phyloP scores from a whole-genome alignment of 768 basidiomycete genomes.

The Psilocybe tampanensis region DNA sequence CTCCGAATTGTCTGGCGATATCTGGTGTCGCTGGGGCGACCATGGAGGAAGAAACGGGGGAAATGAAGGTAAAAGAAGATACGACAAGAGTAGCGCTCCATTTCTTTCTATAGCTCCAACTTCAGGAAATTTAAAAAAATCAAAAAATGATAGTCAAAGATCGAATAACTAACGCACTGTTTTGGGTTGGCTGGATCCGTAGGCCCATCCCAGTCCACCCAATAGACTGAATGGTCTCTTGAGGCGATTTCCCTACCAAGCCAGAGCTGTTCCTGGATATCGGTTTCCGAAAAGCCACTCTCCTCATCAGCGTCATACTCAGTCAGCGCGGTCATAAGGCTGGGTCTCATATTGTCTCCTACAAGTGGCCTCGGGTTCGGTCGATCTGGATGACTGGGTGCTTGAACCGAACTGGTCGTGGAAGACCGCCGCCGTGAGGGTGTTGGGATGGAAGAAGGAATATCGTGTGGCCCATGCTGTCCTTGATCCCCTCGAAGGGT shows the following conservation, averaged over 20 bases:
- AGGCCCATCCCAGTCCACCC: conserved; percentile 66
- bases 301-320: background rate
- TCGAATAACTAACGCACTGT: conserved; percentile 37
- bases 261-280: background rate
- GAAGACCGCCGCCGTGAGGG: background rate
- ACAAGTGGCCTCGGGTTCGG: background rate
- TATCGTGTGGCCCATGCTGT: background rate
- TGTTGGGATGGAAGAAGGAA: background rate
- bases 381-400: background rate
- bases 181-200: conserved; percentile 60
- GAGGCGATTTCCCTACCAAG: background rate
- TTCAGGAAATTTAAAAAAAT: conserved; percentile 17
- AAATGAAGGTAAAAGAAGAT: conserved; percentile 69
- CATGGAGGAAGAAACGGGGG: conserved; percentile 74
- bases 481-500: conserved; percentile 10
- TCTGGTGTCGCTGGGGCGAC: conserved; percentile 63
- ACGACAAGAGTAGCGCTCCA: conserved; percentile 67
- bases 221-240: conserved; percentile 20
- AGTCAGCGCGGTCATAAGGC: background rate
- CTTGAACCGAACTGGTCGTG: background rate
- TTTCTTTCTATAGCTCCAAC: conserved; percentile 61
- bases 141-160: background rate
- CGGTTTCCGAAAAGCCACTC: background rate
- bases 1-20: conserved; percentile 54
- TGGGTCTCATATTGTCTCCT: background rate